phyloP scores from a whole-genome alignment of 2,329 filamentous ascomycete genomes.

The Xylaria digitata region DNA sequence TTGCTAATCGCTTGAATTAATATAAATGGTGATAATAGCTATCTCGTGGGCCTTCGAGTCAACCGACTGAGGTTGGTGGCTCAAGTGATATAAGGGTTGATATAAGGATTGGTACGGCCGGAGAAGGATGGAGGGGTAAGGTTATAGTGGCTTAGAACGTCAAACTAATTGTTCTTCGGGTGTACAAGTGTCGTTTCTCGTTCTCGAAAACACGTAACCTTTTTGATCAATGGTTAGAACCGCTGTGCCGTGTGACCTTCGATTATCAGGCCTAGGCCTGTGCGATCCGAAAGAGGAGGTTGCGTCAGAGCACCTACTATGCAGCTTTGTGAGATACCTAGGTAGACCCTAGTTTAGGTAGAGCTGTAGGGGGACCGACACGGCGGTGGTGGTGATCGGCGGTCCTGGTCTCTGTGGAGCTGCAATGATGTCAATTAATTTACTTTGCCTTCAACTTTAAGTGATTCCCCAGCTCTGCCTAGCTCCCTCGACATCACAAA shows the following conservation, averaged over 20 bases:
- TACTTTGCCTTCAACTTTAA: slow-evolving; percentile 18
- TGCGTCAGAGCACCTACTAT: slow-evolving; percentile 15
- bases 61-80: not conserved
- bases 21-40: slow-evolving; percentile 7
- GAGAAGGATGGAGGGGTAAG: slow-evolving; percentile 12
- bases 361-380: slow-evolving; percentile 10
- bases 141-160: slow-evolving; percentile 11
- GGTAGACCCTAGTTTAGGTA: slow-evolving; percentile 11
- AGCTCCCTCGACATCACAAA: slow-evolving; percentile 16
- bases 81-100: not conserved
- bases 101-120: slow-evolving; percentile 10
- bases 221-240: slow-evolving; percentile 11
- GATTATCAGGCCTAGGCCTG: slow-evolving; percentile 16
- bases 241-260: slow-evolving; percentile 7
- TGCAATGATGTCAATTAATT: slow-evolving; percentile 48
- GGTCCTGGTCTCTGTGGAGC: slow-evolving; percentile 41
- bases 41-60: slow-evolving; percentile 1
- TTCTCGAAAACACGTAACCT: not conserved
- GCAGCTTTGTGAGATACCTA: not conserved
- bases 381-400: slow-evolving; percentile 33
- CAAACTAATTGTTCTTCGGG: not conserved
- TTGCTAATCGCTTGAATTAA: slow-evolving; percentile 17
- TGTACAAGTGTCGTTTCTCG: not conserved
- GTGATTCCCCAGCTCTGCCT: slow-evolving; percentile 15
- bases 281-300: slow-evolving; percentile 3